Evolutionary conservation across 2,329 filamentous ascomycete genomes (phyloP), one percentile per base, ranked within the genome.

Genomic region (Apiospora arundinis): DNA sequence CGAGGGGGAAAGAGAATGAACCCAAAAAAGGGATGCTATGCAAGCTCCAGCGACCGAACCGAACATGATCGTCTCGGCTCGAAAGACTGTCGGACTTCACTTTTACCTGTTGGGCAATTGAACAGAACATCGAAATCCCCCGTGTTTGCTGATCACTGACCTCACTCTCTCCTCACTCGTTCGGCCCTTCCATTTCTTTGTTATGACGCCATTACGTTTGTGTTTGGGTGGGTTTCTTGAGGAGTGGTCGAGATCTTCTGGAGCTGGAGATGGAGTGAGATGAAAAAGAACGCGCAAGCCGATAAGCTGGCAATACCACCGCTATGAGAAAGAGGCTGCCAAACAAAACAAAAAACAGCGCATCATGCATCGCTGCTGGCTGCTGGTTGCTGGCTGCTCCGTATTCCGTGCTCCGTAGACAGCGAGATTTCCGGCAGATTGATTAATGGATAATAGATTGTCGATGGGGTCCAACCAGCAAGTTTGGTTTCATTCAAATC

Each of bases 261-360:
- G 32, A 32, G 32, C 32, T 32, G 32, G 32, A 6, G 32, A 32
- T 32, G 32, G 32, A 32, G 46, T 11, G 46, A 11, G n/a, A 8
- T 9, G 52, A 37, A 60, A 60, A 60, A 60, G 52, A 60, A 60
- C 52, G 52, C 52, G 52, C 52, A 60, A 60, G 52, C 52, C 32
- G 52, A 37, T 21, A 32, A 21, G 25, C 49, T 52, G 48, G 23
- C 9, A 18, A 56, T 32, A 56, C 42, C 42, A 45, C 42, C 4
- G 42, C 42, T 45, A 45, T 14, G 16, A 18, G 4, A 21, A 16
- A 6, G 6, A 7, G 32, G 16, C 9, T 12, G 25, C n/a, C 48
- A 37, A 32, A 60, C 28, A 32, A 60, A 21, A 21, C 23, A 52
- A 52, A 25, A 12, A 23, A 32, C 25, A 60, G 32, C 28, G 52